phyloP scores from a whole-genome alignment of 2,329 filamentous ascomycete genomes.

The Exophiala bonariae region DNA sequence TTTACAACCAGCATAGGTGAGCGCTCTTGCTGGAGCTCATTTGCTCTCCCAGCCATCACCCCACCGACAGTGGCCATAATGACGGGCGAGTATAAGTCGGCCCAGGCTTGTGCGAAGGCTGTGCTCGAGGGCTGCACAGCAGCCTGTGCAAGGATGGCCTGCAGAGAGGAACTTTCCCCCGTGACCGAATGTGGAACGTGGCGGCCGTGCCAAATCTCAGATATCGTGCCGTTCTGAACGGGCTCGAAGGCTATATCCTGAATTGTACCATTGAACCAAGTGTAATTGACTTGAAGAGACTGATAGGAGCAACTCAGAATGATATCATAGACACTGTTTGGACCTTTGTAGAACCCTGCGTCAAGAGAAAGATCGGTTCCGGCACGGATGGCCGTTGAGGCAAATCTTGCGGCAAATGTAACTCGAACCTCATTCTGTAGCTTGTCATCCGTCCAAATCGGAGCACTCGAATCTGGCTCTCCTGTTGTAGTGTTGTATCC shows the following conservation, averaged over 20 bases:
- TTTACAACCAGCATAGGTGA: constrained; percentile 3
- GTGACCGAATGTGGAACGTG: background rate
- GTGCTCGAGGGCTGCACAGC: constrained; percentile 2
- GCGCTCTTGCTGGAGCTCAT: background rate
- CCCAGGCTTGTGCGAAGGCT: background rate
- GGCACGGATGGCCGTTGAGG: constrained; percentile 7
- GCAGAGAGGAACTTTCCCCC: background rate
- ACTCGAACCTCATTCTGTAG: constrained; percentile 13
- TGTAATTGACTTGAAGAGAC: constrained; percentile 1
- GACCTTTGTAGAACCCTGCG: constrained; percentile 3
- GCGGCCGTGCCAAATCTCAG: constrained; percentile 4
- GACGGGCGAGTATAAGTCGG: constrained; percentile 2
- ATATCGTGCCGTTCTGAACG: constrained; percentile 4
- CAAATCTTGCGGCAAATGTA: constrained; percentile 5
- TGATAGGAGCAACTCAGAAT: constrained; percentile 1
- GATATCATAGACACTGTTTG: background rate
- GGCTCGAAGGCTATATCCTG: background rate
- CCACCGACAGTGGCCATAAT: constrained; percentile 4
- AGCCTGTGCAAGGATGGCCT: background rate
- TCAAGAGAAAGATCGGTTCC: constrained; percentile 5
- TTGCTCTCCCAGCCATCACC: background rate
- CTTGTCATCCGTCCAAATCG: constrained; percentile 6
- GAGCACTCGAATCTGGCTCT: background rate
- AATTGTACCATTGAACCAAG: constrained; percentile 5
- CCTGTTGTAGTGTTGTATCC: constrained; percentile 11